Evolutionary conservation across 1,284 basidiomycete species (phyloP), one percentile per base, ranked within the genome.

Genomic region (Cutaneotrichosporon curvatum): DNA sequence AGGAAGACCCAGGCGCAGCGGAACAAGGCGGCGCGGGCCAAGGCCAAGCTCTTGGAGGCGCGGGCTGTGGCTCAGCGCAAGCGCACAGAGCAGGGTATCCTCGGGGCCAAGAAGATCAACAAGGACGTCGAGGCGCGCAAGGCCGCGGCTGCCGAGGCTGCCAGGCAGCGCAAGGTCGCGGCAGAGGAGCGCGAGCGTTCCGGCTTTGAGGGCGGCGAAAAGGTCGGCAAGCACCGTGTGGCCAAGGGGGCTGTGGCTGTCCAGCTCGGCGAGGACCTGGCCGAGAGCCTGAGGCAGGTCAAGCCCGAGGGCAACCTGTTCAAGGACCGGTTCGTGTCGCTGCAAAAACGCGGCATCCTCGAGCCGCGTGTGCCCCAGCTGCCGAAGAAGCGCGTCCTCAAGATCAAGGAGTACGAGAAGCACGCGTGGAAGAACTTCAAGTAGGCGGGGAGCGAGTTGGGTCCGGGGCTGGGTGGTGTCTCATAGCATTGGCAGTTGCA

Each of bases 281-380:
- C 81, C 48, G 94, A 97, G 70, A 88, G 77, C 61, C 70, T 97
- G 57, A 74, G 92, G 40, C 83, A 78, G 42, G 72, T 98, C 58
- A 90, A 90, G 87, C 85, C 87, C 16, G 90, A 95, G 73, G 91
- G 91, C 25, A 95, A 94, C 67, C 72, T 94, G 21, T 95, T 94
- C 78, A 79, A 82, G 37, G 91, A 95, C 66, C 80, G 90, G 3
- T 92, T 90, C 75, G 69, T 84, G 36, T 67, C 67, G 20, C 46
- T 77, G 21, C 75, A 76, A 59, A 68, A 71, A 34, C 61, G 72
- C 39, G 73, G 71, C 2, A 61, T 75, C 14, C 56, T 74, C 45
- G 75, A 76, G 53, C 73, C 75, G 11, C 63, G 75, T 16, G 63
- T 66, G 14, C 83, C 76, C 22, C 80, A 88, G 38, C 53, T 83